Conservation (phyloP, 768 basidiomycete genomes). For the Clavulina sp. region DNA sequence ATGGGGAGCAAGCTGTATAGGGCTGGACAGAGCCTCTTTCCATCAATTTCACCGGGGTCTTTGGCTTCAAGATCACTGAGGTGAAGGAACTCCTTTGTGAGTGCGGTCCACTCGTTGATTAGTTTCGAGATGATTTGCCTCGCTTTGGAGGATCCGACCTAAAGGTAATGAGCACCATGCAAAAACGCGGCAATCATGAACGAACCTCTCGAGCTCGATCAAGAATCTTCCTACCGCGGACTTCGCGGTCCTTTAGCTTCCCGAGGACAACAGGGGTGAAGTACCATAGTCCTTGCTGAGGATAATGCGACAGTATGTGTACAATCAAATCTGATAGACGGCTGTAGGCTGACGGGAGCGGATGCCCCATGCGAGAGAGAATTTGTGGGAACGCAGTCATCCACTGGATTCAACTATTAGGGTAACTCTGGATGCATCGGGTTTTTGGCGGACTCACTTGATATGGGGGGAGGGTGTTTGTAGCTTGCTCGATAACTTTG, state of each 20-base stretch:
- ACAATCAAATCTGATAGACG: conserved; percentile 50
- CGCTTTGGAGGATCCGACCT: conserved; percentile 15
- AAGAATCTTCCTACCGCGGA: conserved; percentile 42
- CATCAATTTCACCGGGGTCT: conserved; percentile 26
- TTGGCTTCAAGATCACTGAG: conserved; percentile 41
- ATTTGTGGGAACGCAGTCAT: conserved; percentile 93
- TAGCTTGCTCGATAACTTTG: conserved; percentile 32
- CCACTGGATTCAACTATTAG: conserved; percentile 40
- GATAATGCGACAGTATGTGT: conserved; percentile 61
- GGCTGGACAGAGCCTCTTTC: conserved; percentile 31
- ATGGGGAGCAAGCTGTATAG: conserved; percentile 42
- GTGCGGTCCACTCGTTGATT: conserved; percentile 34
- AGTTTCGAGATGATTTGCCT: conserved; percentile 31
- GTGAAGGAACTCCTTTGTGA: conserved; percentile 52
- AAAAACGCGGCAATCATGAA: conserved; percentile 29
- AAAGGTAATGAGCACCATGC: neutral
- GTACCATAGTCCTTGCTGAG: conserved; percentile 84
- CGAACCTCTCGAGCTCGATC: no score
- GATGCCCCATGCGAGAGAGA: conserved; percentile 79
- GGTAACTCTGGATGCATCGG: conserved; percentile 5
- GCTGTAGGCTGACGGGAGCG: conserved; percentile 38
- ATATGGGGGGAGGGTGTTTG: conserved; percentile 51
- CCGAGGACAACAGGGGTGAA: conserved; percentile 82
- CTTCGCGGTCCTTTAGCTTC: conserved; percentile 39
- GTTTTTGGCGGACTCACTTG: no score